Evolutionary conservation across 441 rosid genomes (phyloP).

Genomic region (Adansonia gregorii): DNA sequence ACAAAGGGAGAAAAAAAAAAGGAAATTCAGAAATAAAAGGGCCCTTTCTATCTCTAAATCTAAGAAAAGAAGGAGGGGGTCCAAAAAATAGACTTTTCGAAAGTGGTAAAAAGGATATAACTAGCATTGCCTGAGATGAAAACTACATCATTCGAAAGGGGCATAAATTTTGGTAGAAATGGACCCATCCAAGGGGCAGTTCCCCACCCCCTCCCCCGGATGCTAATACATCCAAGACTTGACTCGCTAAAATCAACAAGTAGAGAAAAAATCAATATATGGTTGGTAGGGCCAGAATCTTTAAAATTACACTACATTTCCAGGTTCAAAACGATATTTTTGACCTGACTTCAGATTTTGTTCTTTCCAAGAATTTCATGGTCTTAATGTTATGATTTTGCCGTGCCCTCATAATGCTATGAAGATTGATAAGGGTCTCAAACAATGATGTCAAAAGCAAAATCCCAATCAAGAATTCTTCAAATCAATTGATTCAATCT

Average conservation of each 20-base stretch:
- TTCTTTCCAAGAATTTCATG: constrained; percentile 36
- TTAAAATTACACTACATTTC: constrained; percentile 21
- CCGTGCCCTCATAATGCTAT: background rate
- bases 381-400: background rate
- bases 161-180: constrained; percentile 52
- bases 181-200: constrained; percentile 58
- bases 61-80: constrained; percentile 30
- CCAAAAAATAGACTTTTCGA: constrained; percentile 53
- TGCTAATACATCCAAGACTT: constrained; percentile 31
- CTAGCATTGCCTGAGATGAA: constrained; percentile 21
- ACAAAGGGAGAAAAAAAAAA: constrained; percentile 49
- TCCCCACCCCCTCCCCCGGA: constrained; percentile 42
- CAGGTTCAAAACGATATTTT: constrained; percentile 36
- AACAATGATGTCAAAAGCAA: background rate
- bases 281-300: constrained; percentile 13
- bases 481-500: background rate
- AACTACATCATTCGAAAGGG: constrained; percentile 44
- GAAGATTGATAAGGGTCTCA: background rate
- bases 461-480: constrained; percentile 13
- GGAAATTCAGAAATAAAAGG: constrained; percentile 42
- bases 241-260: too few species aligned
- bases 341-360: constrained; percentile 55
- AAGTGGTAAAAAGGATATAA: constrained; percentile 32
- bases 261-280: background rate
- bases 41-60: constrained; percentile 37